Conservation (phyloP, 2,329 filamentous ascomycete species). For the Xylaria polymorpha region DNA sequence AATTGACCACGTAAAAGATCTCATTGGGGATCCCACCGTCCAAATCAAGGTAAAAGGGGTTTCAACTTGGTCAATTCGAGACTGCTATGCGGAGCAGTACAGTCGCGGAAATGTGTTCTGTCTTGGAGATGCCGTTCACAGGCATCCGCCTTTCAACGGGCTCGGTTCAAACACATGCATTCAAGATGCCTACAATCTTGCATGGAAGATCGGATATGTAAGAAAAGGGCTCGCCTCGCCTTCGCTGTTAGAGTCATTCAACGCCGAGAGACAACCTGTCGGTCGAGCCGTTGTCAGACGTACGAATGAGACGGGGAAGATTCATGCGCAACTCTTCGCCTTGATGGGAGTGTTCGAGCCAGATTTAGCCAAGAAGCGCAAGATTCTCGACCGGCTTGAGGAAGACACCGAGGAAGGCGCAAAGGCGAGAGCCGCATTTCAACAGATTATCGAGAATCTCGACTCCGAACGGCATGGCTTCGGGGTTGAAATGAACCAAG, state of each 20-base stretch:
- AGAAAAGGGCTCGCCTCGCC: conserved; percentile 29
- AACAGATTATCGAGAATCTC: conserved; percentile 28
- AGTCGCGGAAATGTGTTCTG: conserved; percentile 31
- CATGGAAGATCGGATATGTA: conserved; percentile 37
- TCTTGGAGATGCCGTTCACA: conserved; percentile 33
- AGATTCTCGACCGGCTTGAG: conserved; percentile 24
- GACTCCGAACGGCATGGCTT: conserved; percentile 33
- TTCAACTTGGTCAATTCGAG: conserved; percentile 31
- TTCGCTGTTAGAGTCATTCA: conserved; percentile 29
- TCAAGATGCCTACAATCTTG: conserved; percentile 37
- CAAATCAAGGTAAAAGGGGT: conserved; percentile 27
- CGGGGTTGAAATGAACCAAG: conserved; percentile 34
- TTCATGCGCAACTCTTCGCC: conserved; percentile 28
- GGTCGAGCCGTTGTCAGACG: conserved; percentile 34
- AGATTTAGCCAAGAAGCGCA: conserved; percentile 27
- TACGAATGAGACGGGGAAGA: conserved; percentile 28
- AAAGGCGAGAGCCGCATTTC: conserved; percentile 25
- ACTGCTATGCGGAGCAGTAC: conserved; percentile 34
- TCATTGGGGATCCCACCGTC: conserved; percentile 26
- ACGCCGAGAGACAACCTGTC: conserved; percentile 32
- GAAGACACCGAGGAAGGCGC: conserved; percentile 30
- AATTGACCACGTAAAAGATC: conserved; percentile 27
- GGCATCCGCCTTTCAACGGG: conserved; percentile 35
- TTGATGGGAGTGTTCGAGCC: conserved; percentile 34
- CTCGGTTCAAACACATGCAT: conserved; percentile 34